Conservation (phyloP, 2,329 filamentous ascomycete genomes). For the Verticillium albo-atrum region DNA sequence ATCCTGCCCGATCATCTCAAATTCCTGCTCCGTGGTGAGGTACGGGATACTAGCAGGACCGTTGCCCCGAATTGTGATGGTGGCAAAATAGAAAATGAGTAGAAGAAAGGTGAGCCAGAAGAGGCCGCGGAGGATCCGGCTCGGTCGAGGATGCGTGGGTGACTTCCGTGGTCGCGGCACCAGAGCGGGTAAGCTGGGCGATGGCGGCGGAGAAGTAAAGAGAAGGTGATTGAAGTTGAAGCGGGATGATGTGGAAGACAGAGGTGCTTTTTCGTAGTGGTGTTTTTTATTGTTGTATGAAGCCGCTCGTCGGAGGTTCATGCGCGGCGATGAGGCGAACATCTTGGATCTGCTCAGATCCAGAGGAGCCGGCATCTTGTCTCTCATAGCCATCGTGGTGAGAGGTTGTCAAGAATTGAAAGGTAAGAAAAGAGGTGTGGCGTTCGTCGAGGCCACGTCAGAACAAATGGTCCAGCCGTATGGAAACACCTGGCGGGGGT, state of each 20-base stretch:
- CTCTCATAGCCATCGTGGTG: slow-evolving; percentile 9
- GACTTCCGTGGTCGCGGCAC: slow-evolving; percentile 62
- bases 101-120: slow-evolving; percentile 48
- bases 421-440: not conserved
- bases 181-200: slow-evolving; percentile 65
- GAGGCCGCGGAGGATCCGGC: slow-evolving; percentile 51
- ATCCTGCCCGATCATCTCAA: slow-evolving; percentile 64
- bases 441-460: not conserved
- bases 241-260: slow-evolving; percentile 57
- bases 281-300: slow-evolving; percentile 40
- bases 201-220: slow-evolving; percentile 63
- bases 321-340: slow-evolving; percentile 48
- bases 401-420: not conserved
- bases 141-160: slow-evolving; percentile 49
- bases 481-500: not conserved
- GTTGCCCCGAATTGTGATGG: slow-evolving; percentile 24
- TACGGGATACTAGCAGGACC: slow-evolving; percentile 28
- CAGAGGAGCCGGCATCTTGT: slow-evolving; percentile 40
- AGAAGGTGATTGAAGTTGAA: slow-evolving; percentile 65
- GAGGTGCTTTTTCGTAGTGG: slow-evolving; percentile 44
- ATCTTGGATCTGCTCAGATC: slow-evolving; percentile 43
- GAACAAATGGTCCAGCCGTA: not conserved
- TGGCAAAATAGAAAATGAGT: slow-evolving; percentile 46
- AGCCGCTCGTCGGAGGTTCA: slow-evolving; percentile 55
- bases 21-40: slow-evolving; percentile 34